These are phyloP conservation scores for Cajanus cajan DNA, from an alignment of 306 rosid genomes.

Conservation along the genomic window DNA sequence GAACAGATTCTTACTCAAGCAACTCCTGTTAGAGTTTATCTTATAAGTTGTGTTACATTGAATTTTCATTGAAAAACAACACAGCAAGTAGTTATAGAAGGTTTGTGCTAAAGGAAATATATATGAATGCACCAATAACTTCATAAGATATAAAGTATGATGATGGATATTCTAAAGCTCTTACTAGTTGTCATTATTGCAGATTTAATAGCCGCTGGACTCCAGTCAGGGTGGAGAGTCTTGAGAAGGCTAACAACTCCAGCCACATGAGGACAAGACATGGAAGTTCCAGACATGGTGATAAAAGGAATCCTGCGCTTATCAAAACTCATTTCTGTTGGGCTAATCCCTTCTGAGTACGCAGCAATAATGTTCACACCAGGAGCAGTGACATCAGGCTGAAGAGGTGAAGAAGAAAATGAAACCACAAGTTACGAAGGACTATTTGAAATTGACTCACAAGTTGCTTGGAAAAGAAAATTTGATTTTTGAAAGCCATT, in stretches of 20 bases:
- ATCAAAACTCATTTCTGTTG: slow-evolving; percentile 40
- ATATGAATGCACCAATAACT: background rate
- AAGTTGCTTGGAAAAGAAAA: background rate
- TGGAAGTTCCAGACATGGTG: slow-evolving; percentile 74
- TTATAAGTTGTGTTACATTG: background rate
- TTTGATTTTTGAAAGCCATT: background rate
- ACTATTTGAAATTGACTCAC: background rate
- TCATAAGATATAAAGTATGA: background rate
- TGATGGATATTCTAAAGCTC: background rate
- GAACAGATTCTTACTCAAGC: too few relatives aligned
- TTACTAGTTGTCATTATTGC: slow-evolving; percentile 69
- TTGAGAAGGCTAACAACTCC: slow-evolving; percentile 74
- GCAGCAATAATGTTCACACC: slow-evolving; percentile 76
- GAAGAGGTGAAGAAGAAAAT: background rate
- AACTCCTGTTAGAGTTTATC: too few relatives aligned
- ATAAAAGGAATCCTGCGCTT: slow-evolving; percentile 48
- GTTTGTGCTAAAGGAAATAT: background rate
- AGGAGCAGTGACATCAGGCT: slow-evolving; percentile 81
- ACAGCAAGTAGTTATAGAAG: background rate
- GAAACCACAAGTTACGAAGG: background rate
- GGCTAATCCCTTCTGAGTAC: slow-evolving; percentile 47
- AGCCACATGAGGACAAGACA: slow-evolving; percentile 80
- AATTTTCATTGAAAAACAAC: background rate
- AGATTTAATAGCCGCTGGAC: slow-evolving; percentile 63
- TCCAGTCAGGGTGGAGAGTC: slow-evolving; percentile 60